Conservation (phyloP, 2,329 filamentous ascomycete genomes). For the Colletotrichum chlorophyti region DNA sequence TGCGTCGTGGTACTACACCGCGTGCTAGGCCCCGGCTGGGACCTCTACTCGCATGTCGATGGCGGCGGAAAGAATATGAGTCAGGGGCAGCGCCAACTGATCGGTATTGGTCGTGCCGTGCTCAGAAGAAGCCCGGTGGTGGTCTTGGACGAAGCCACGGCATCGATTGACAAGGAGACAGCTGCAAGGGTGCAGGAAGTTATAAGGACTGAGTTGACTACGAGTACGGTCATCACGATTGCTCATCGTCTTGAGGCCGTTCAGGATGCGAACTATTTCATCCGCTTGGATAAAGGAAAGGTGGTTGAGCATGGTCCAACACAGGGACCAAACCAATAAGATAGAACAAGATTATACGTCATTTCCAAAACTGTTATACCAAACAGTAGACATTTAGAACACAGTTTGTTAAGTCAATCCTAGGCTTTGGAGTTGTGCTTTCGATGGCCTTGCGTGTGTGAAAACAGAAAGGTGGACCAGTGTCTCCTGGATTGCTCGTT, state of each 20-base stretch:
- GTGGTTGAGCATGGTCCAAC: slow-evolving; percentile 57
- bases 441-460: neutral
- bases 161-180: slow-evolving; percentile 66
- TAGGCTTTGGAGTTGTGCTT: neutral
- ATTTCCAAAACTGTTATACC: no score
- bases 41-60: slow-evolving; percentile 59
- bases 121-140: slow-evolving; percentile 66
- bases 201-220: slow-evolving; percentile 58
- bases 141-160: slow-evolving; percentile 70
- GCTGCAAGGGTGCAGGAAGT: slow-evolving; percentile 65
- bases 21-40: slow-evolving; percentile 61
- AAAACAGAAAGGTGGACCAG: neutral
- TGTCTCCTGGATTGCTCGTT: neutral
- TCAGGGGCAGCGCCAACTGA: slow-evolving; percentile 68
- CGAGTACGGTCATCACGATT: slow-evolving; percentile 70
- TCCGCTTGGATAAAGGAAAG: slow-evolving; percentile 58
- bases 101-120: slow-evolving; percentile 66
- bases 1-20: slow-evolving; percentile 61
- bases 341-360: neutral
- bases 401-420: no score
- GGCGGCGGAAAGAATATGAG: slow-evolving; percentile 67
- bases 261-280: slow-evolving; percentile 60
- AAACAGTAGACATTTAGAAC: no score
- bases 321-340: slow-evolving; percentile 6
- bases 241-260: slow-evolving; percentile 71